Percentiles rank a stretch among this genome's conserved stretches.
phyloP scores from a whole-genome alignment of 2,329 filamentous ascomycete genomes.

The Diplodia intermedia region DNA sequence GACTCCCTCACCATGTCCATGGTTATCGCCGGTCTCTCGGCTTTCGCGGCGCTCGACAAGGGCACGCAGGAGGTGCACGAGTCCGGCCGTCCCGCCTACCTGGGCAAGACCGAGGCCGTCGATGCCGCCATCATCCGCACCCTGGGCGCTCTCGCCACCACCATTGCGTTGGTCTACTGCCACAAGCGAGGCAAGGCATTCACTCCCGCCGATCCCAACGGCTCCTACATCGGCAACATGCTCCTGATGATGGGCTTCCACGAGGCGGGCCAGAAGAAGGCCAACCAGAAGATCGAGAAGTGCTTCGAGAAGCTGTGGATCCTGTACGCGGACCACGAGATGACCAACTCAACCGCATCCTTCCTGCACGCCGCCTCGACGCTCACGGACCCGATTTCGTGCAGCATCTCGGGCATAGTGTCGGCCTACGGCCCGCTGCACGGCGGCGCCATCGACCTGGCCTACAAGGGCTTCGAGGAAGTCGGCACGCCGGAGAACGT shows the following conservation, averaged over 20 bases:
- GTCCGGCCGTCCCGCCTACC: constrained; percentile 54
- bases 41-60: constrained; percentile 42
- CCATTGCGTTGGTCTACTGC: constrained; percentile 15
- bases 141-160: constrained; percentile 57
- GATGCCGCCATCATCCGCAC: constrained; percentile 63
- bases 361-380: constrained; percentile 64
- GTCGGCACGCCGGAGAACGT: constrained; percentile 62
- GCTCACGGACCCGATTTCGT: constrained; percentile 62
- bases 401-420: constrained; percentile 60
- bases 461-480: constrained; percentile 62
- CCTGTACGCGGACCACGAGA: constrained; percentile 65
- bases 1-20: constrained; percentile 49
- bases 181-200: constrained; percentile 61
- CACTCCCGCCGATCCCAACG: constrained; percentile 54
- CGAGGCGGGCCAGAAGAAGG: constrained; percentile 51
- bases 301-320: constrained; percentile 62
- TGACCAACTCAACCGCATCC: constrained; percentile 64
- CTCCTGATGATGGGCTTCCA: constrained; percentile 60
- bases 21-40: constrained; percentile 53
- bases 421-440: constrained; percentile 65
- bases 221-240: constrained; percentile 61
- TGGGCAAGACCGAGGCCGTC: constrained; percentile 53
- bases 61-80: constrained; percentile 21
- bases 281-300: constrained; percentile 59
- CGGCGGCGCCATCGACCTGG: constrained; percentile 64